Evolutionary conservation across 1,284 basidiomycete species (phyloP).

Genomic region (Puccinia hordei): DNA sequence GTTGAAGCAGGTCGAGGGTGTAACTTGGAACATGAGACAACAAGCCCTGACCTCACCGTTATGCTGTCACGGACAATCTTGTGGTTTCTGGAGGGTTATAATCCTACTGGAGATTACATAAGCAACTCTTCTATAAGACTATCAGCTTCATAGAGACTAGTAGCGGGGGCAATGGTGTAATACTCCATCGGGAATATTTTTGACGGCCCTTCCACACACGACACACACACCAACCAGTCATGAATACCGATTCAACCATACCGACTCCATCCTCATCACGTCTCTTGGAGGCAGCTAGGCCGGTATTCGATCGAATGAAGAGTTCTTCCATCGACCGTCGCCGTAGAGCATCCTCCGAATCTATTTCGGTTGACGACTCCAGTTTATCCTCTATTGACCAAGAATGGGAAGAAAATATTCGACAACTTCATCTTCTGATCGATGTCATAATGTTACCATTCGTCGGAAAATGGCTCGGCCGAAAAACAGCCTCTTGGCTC

Average conservation of each 20-base stretch:
- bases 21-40: slow-evolving; percentile 8
- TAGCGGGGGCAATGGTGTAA: neutral
- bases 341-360: neutral
- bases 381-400: slow-evolving; percentile 24
- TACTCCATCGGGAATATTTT: too few relatives aligned
- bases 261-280: slow-evolving; percentile 14
- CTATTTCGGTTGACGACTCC: slow-evolving; percentile 8
- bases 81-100: neutral
- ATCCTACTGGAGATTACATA: neutral
- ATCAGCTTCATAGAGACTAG: neutral
- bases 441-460: slow-evolving; percentile 79
- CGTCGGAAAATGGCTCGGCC: slow-evolving; percentile 82
- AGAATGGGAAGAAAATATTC: slow-evolving; percentile 89
- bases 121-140: neutral
- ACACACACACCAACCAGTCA: neutral
- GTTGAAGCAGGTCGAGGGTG: slow-evolving; percentile 15
- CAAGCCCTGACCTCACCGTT: neutral
- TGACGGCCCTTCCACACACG: neutral
- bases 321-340: neutral
- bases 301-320: slow-evolving; percentile 15
- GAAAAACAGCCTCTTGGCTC: slow-evolving; percentile 77
- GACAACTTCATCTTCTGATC: slow-evolving; percentile 77
- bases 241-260: neutral
- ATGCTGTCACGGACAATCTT: neutral
- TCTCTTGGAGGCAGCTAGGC: slow-evolving; percentile 15